Percentiles rank a stretch among this genome's conserved stretches.
These are phyloP conservation scores for Mucor racemosus DNA, from an alignment of 371 early-diverging fungal species.

Conservation along the genomic window DNA sequence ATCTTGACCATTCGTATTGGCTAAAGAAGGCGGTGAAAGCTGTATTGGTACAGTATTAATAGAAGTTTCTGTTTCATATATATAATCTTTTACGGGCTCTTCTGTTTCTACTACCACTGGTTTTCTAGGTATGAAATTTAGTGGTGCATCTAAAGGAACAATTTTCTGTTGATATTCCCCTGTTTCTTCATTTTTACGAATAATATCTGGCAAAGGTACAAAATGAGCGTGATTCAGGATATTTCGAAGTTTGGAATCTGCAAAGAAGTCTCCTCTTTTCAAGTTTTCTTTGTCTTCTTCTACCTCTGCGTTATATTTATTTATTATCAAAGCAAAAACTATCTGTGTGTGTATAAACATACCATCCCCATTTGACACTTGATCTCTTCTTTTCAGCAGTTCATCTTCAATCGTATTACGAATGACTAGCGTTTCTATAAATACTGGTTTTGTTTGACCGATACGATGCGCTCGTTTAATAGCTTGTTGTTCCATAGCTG, in stretches of 20 bases:
- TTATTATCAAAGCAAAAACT: neutral
- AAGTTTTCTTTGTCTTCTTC: slow-evolving; percentile 18
- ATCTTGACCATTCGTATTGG: neutral
- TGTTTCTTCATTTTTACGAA: neutral
- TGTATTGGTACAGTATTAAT: neutral
- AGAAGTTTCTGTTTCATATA: neutral
- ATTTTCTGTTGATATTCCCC: slow-evolving; percentile 10
- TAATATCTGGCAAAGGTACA: slow-evolving; percentile 17
- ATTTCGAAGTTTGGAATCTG: slow-evolving; percentile 27
- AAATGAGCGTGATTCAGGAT: slow-evolving; percentile 38
- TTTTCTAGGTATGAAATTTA: slow-evolving; percentile 9
- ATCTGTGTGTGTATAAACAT: neutral
- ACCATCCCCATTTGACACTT: slow-evolving; percentile 17
- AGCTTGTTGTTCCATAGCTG: slow-evolving; percentile 72
- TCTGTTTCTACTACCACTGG: neutral
- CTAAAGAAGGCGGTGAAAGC: neutral
- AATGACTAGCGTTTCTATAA: slow-evolving; percentile 77
- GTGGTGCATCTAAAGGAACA: slow-evolving; percentile 8
- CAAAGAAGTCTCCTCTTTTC: slow-evolving; percentile 29
- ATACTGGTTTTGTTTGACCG: slow-evolving; percentile 80
- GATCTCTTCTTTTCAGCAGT: slow-evolving; percentile 49
- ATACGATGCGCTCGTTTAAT: slow-evolving; percentile 92
- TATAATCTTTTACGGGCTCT: neutral
- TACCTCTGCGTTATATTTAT: neutral
- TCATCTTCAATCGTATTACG: slow-evolving; percentile 75